phyloP scores from a whole-genome alignment of 2,329 filamentous ascomycete species.

The Penicillium olsonii region DNA sequence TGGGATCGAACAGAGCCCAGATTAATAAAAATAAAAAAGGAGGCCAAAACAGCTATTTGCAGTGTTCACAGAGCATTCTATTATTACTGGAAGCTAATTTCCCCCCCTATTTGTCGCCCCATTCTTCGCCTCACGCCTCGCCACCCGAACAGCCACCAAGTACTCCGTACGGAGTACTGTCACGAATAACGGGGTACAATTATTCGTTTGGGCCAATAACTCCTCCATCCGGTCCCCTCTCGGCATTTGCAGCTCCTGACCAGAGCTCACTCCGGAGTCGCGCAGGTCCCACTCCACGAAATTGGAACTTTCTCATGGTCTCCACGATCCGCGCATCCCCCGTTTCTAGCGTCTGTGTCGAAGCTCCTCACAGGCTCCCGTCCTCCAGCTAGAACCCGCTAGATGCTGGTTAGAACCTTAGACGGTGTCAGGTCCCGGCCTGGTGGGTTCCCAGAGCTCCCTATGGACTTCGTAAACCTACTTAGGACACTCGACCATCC shows the following conservation, averaged over 20 bases:
- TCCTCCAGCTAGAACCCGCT: slow-evolving; percentile 34
- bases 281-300: slow-evolving; percentile 20
- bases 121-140: slow-evolving; percentile 1
- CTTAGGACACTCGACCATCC: neutral
- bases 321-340: slow-evolving; percentile 29
- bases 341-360: slow-evolving; percentile 21
- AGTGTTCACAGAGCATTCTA: neutral
- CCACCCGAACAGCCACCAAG: slow-evolving; percentile 1
- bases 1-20: neutral
- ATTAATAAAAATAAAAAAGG: neutral
- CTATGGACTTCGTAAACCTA: too few species aligned
- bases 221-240: slow-evolving; percentile 14
- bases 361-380: slow-evolving; percentile 13
- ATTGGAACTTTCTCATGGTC: slow-evolving; percentile 18
- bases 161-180: too few species aligned
- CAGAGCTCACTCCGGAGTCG: slow-evolving; percentile 9
- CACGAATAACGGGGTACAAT: neutral
- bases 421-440: slow-evolving; percentile 26
- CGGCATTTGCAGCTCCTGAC: slow-evolving; percentile 12
- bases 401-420: slow-evolving; percentile 31
- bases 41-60: neutral
- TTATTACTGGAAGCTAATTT: slow-evolving; percentile 3
- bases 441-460: neutral
- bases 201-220: slow-evolving; percentile 4
- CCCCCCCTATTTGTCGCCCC: slow-evolving; percentile 2